These are phyloP conservation scores for Cucurbita maxima DNA, from an alignment of 306 rosid species.

Conservation along the genomic window DNA sequence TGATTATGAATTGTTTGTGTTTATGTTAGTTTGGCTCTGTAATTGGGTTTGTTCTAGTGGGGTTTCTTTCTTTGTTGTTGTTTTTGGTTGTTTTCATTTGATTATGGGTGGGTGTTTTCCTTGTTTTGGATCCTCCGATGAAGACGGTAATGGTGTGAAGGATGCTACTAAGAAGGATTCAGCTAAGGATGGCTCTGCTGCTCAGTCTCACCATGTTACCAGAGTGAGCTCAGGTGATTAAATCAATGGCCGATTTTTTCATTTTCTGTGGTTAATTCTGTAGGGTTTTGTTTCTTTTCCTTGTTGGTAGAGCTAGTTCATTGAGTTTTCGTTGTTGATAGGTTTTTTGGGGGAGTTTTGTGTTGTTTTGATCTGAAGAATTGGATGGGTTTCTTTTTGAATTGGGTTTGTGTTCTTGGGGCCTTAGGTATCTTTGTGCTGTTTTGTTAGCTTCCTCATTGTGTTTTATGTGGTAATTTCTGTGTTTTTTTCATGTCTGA, in stretches of 20 bases:
- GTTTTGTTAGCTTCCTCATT: neutral
- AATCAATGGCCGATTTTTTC: neutral
- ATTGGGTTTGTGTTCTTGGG: neutral
- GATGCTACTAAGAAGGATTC: conserved; percentile 59
- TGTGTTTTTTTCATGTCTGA: neutral
- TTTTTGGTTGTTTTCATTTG: conserved; percentile 38
- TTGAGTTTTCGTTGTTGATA: neutral
- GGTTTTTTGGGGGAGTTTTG: neutral
- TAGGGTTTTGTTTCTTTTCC: conserved; percentile 1
- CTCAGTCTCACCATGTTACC: conserved; percentile 55
- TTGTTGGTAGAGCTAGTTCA: neutral
- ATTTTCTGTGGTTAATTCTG: neutral
- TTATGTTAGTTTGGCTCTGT: neutral
- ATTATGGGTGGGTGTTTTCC: conserved; percentile 98
- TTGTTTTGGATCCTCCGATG: conserved; percentile 84
- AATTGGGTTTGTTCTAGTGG: conserved; percentile 31
- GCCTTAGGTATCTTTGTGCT: neutral
- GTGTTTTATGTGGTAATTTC: neutral
- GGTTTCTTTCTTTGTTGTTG: conserved; percentile 7
- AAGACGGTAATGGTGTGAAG: conserved; percentile 45
- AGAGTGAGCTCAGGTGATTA: conserved; percentile 59
- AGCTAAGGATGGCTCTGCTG: conserved; percentile 49
- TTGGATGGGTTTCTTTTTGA: neutral
- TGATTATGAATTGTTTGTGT: neutral
- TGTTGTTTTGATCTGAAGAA: neutral